Evolutionary conservation across 306 rosid species (phyloP).

Genomic region (Acacia crassicarpa): DNA sequence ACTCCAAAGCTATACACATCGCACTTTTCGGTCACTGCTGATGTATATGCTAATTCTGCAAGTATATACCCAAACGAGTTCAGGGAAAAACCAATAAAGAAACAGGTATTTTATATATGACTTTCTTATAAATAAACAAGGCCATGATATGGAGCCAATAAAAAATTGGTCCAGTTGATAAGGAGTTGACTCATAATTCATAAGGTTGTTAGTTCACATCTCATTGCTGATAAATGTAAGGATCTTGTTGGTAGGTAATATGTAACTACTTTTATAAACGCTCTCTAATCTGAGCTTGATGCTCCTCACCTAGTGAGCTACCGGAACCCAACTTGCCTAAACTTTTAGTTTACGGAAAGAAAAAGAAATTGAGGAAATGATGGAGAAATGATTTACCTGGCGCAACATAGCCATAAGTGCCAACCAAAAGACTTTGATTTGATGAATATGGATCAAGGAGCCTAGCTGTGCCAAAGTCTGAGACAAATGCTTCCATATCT

Average conservation of each 20-base stretch:
- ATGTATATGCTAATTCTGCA: not conserved
- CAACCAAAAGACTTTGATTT: not conserved
- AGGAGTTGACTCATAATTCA: no score
- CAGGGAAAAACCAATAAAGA: not conserved
- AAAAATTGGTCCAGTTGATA: no score
- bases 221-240: no score
- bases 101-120: no score
- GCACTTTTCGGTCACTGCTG: not conserved
- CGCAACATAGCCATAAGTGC: not conserved
- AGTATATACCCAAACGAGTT: not conserved
- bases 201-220: no score
- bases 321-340: no score
- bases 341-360: no score
- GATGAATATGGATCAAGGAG: not conserved
- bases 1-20: not conserved
- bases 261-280: no score
- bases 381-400: not conserved
- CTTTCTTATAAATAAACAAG: not conserved
- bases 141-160: no score
- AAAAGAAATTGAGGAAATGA: not conserved
- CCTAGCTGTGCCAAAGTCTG: not conserved
- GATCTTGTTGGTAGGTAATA: no score
- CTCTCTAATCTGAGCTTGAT: no score
- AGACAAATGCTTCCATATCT: not conserved
- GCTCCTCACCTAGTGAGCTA: no score